phyloP scores from a whole-genome alignment of 495 filamentous ascomycete genomes.

The Xylaria bambusicola region DNA sequence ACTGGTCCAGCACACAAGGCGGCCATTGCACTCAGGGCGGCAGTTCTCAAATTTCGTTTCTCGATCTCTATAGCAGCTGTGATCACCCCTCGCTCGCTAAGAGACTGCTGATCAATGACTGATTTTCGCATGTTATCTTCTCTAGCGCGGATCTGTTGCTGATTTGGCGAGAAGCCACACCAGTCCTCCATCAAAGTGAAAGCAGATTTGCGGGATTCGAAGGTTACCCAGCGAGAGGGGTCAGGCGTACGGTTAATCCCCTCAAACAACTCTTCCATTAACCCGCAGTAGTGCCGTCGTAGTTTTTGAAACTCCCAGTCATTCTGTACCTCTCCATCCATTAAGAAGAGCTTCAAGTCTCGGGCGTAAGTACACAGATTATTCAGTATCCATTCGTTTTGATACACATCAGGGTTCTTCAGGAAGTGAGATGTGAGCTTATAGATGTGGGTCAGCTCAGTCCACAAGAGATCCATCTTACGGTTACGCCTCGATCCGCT shows the following conservation, averaged over 20 bases:
- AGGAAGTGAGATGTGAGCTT: slow-evolving; percentile 92
- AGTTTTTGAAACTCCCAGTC: slow-evolving; percentile 96
- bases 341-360: slow-evolving; percentile 89
- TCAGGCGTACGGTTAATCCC: slow-evolving; percentile 86
- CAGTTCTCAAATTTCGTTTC: slow-evolving; percentile 85
- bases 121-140: slow-evolving; percentile 88
- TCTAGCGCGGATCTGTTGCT: slow-evolving; percentile 73
- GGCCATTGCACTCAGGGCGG: slow-evolving; percentile 94
- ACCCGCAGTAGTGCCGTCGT: slow-evolving; percentile 87
- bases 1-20: slow-evolving; percentile 90
- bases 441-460: slow-evolving; percentile 94
- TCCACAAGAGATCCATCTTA: slow-evolving; percentile 81
- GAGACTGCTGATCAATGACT: slow-evolving; percentile 62
- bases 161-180: slow-evolving; percentile 97
- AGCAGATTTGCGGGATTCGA: slow-evolving; percentile 88
- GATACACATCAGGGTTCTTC: slow-evolving; percentile 72
- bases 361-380: slow-evolving; percentile 90
- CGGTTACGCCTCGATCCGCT: slow-evolving; percentile 75
- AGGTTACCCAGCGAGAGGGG: slow-evolving; percentile 89
- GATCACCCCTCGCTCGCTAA: slow-evolving; percentile 69
- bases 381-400: slow-evolving; percentile 89
- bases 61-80: slow-evolving; percentile 95
- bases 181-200: slow-evolving; percentile 98
- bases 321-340: slow-evolving; percentile 90
- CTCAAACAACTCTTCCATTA: slow-evolving; percentile 91